phyloP scores from a whole-genome alignment of 1,284 basidiomycete genomes.

The Ceratobasidium sp. region DNA sequence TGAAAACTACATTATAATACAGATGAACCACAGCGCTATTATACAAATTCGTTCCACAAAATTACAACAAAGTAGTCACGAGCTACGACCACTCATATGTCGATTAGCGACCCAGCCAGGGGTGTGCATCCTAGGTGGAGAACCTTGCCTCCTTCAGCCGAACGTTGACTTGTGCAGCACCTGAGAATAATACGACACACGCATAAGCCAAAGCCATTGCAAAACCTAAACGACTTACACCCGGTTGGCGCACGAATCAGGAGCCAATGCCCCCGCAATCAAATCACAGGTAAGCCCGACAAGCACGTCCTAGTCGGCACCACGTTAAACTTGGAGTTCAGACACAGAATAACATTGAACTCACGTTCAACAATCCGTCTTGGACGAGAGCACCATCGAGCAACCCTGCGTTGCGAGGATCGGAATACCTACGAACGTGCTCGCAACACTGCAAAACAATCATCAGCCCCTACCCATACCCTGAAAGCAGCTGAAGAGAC shows the following conservation, averaged over 20 bases:
- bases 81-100: not conserved
- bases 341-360: not conserved
- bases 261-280: slow-evolving; percentile 12
- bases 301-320: slow-evolving; percentile 1
- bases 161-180: slow-evolving; percentile 34
- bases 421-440: slow-evolving; percentile 33
- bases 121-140: slow-evolving; percentile 35
- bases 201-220: not conserved
- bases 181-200: not conserved
- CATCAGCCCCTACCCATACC: not conserved
- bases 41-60: slow-evolving; percentile 15
- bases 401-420: slow-evolving; percentile 28
- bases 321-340: not conserved
- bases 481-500: not conserved
- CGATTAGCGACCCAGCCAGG: slow-evolving; percentile 9
- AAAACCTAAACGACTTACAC: slow-evolving; percentile 1
- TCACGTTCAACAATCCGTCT: slow-evolving; percentile 34
- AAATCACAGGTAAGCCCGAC: slow-evolving; percentile 29
- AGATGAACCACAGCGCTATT: slow-evolving; percentile 37
- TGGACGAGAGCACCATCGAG: slow-evolving; percentile 38
- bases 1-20: slow-evolving; percentile 37
- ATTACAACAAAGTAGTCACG: not conserved
- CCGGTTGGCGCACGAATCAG: slow-evolving; percentile 16
- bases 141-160: not conserved
- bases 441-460: slow-evolving; percentile 27